Conservation (phyloP, 352 stramenopile genomes). For the Aphanomyces astaci region DNA sequence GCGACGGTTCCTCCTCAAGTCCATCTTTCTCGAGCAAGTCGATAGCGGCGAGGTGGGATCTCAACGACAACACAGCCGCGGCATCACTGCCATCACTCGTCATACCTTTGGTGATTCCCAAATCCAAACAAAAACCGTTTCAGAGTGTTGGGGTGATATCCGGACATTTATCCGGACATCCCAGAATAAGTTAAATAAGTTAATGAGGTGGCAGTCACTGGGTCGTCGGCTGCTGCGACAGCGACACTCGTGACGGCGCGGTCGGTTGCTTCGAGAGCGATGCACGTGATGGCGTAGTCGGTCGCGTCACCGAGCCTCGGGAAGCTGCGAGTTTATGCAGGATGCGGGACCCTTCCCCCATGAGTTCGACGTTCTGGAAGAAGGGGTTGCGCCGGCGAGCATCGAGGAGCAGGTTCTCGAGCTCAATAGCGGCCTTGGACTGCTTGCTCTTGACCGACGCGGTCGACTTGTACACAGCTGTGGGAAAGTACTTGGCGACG, state of each 20-base stretch:
- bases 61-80: not conserved
- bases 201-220: no score
- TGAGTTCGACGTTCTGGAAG: constrained; percentile 11
- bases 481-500: constrained; percentile 8
- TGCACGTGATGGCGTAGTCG: not conserved
- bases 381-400: not conserved
- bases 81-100: not conserved
- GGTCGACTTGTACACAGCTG: not conserved
- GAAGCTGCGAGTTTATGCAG: not conserved
- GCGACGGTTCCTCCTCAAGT: not conserved
- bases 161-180: not conserved
- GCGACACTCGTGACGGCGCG: no score
- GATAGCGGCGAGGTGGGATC: not conserved
- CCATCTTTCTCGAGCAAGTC: not conserved
- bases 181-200: not conserved
- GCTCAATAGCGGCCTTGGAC: not conserved
- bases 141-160: no score
- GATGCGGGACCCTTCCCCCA: not conserved
- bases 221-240: no score
- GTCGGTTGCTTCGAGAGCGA: no score
- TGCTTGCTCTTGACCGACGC: not conserved
- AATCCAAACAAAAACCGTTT: no score
- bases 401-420: not conserved
- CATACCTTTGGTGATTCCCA: not conserved
- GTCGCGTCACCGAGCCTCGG: not conserved